These are phyloP conservation scores for Lasiodiplodia gonubiensis DNA, from an alignment of 2,329 filamentous ascomycete genomes.

Conservation along the genomic window DNA sequence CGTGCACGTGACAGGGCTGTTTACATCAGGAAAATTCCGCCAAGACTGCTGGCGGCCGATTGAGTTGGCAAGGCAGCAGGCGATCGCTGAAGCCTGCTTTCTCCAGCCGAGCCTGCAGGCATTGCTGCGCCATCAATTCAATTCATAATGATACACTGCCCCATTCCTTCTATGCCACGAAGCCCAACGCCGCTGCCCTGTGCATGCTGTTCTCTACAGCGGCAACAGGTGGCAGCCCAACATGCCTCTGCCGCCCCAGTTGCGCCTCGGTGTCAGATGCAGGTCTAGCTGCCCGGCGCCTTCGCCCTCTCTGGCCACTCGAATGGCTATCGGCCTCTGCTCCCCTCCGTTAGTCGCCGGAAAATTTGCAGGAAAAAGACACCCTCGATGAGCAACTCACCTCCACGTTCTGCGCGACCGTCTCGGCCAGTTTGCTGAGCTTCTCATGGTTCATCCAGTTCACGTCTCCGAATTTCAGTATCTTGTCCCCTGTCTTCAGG, in stretches of 20 bases:
- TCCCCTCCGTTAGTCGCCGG: conserved; percentile 20
- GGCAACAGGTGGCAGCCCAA: conserved; percentile 90
- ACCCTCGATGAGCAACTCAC: conserved; percentile 61
- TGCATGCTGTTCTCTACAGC: conserved; percentile 55
- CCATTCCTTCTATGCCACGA: conserved; percentile 40
- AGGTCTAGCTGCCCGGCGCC: conserved; percentile 64
- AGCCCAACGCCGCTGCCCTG: conserved; percentile 29
- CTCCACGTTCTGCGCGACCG: conserved; percentile 86
- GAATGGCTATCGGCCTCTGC: conserved; percentile 20
- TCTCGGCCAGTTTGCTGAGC: conserved; percentile 83
- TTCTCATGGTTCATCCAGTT: conserved; percentile 85
- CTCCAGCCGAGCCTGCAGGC: not conserved
- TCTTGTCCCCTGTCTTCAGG: conserved; percentile 77
- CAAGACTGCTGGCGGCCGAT: conserved; percentile 22
- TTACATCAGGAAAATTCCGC: conserved; percentile 28
- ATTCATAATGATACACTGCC: conserved; percentile 28
- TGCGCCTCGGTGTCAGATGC: conserved; percentile 73
- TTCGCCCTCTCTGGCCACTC: conserved; percentile 23
- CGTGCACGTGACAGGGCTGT: conserved; percentile 26
- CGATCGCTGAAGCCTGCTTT: conserved; percentile 6
- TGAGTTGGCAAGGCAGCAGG: conserved; percentile 27
- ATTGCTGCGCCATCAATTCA: conserved; percentile 11
- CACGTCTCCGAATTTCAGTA: conserved; percentile 84
- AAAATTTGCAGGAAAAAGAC: not conserved
- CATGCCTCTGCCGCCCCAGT: conserved; percentile 90